These are phyloP conservation scores for Melanomma pulvis-pyrius DNA, from an alignment of 495 filamentous ascomycete species.

Conservation along the genomic window DNA sequence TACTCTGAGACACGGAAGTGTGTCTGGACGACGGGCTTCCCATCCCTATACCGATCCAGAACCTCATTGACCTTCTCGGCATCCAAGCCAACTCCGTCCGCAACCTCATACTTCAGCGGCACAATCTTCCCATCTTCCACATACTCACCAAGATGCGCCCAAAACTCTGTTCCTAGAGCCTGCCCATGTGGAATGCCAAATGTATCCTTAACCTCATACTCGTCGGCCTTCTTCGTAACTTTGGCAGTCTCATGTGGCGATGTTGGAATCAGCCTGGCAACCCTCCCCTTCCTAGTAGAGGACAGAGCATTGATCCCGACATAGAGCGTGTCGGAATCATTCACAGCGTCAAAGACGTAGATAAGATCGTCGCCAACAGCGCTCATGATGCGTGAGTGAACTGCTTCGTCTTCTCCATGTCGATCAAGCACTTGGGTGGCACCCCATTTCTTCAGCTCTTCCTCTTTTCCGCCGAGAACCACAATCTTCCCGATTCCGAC, in stretches of 20 bases:
- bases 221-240: constrained; percentile 32
- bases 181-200: constrained; percentile 8
- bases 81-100: constrained; percentile 18
- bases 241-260: constrained; percentile 30
- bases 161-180: constrained; percentile 18
- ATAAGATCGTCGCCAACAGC: constrained; percentile 43
- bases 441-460: constrained; percentile 22
- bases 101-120: constrained; percentile 23
- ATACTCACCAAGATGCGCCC: constrained; percentile 32
- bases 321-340: constrained; percentile 22
- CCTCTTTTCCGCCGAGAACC: constrained; percentile 26
- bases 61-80: constrained; percentile 24
- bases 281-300: constrained; percentile 36
- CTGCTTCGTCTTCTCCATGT: constrained; percentile 26
- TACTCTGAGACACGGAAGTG: constrained; percentile 14
- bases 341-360: constrained; percentile 43
- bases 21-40: constrained; percentile 17
- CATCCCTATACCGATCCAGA: constrained; percentile 28
- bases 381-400: constrained; percentile 34
- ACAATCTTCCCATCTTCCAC: constrained; percentile 35
- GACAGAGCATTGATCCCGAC: constrained; percentile 43
- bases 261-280: constrained; percentile 37
- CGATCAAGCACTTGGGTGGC: constrained; percentile 38
- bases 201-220: constrained; percentile 30
- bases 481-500: constrained; percentile 41